Base-by-base conservation (phyloP, 2,329 filamentous ascomycete species). In the Camptophora hylomeconis region DNA sequence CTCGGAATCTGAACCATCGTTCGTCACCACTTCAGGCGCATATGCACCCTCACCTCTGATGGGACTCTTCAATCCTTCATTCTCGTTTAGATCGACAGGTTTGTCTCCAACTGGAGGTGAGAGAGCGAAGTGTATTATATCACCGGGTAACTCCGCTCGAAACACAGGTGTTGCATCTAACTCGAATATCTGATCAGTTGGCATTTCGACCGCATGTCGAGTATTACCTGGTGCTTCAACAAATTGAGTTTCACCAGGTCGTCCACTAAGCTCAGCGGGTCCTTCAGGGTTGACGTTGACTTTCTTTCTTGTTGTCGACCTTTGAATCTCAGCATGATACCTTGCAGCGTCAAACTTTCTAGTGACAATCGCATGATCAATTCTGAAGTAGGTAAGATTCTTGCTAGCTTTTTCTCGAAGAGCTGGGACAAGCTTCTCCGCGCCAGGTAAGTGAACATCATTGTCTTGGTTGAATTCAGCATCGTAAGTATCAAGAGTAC, bases 311-410 rank as follows among this genome's bases (percentile, higher is more conserved):
- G n/a, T n/a, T n/a, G n/a, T n/a, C n/a, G n/a, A n/a, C n/a, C n/a
- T n/a, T 46, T 53, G 5, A 36, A 17, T 31, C 18, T 26, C 29
- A 16, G 20, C 22, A 16, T 22, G 25, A n/a, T 28, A 20, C 11
- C 17, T 25, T 6, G 27, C 5, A 5, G 16, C 29, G 0, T 52
- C 51, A 2, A 50, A 40, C 27, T 63, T 56, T 33, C 63, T 52
- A 1, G 67, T 72, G 19, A 71, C 47, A 10, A 74, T 43, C 17
- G 58, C 52, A 49, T 72, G 67, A 33, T 72, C 64, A 15, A 69
- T 54, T 21, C 69, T 57, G 7, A 75, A 45, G 42, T 69, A 70
- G 2, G 57, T 65, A 40, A 74, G 33, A 15, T 53, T 59, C 1
- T 62, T 52, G 5, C 57, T 54, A 6, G 61, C 64, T 35, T 52